phyloP scores from a whole-genome alignment of 208 protist species.

The Wallacemonas rigidus region DNA sequence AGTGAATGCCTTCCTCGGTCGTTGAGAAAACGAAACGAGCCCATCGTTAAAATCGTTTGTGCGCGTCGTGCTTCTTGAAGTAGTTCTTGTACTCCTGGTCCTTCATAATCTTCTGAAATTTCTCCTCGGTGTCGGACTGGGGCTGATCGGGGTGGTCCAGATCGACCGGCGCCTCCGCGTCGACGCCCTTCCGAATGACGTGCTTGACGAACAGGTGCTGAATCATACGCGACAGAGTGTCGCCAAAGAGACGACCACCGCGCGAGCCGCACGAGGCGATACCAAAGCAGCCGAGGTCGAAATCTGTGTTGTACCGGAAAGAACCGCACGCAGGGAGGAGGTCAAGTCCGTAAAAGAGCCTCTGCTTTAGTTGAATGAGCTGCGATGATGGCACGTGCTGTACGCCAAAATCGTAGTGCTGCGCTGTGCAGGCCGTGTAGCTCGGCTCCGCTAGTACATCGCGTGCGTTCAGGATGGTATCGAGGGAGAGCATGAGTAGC shows the following conservation, averaged over 20 bases:
- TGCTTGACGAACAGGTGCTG: constrained; percentile 83
- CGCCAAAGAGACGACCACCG: constrained; percentile 53
- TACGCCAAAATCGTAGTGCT: constrained; percentile 78
- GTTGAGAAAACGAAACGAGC: background rate
- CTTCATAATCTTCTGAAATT: constrained; percentile 54
- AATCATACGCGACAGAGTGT: constrained; percentile 64
- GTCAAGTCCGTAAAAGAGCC: constrained; percentile 30
- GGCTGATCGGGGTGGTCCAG: constrained; percentile 50
- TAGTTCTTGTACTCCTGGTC: constrained; percentile 54
- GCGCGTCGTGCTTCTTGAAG: constrained; percentile 71
- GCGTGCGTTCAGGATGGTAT: constrained; percentile 72
- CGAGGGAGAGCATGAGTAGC: constrained; percentile 72
- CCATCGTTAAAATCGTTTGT: constrained; percentile 52
- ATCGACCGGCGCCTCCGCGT: constrained; percentile 48
- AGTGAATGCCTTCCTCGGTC: background rate
- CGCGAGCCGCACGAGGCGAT: constrained; percentile 69
- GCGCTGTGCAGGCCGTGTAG: background rate
- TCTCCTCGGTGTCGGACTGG: constrained; percentile 32
- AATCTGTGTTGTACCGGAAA: constrained; percentile 67
- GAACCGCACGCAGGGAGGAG: constrained; percentile 56
- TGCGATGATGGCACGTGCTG: constrained; percentile 39
- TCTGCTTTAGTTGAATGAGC: constrained; percentile 37
- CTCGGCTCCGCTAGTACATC: constrained; percentile 30
- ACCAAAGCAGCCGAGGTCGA: constrained; percentile 81
- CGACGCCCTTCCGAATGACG: constrained; percentile 52